Base-by-base conservation (phyloP, 495 filamentous ascomycete genomes). In the Xylaria venustula region DNA sequence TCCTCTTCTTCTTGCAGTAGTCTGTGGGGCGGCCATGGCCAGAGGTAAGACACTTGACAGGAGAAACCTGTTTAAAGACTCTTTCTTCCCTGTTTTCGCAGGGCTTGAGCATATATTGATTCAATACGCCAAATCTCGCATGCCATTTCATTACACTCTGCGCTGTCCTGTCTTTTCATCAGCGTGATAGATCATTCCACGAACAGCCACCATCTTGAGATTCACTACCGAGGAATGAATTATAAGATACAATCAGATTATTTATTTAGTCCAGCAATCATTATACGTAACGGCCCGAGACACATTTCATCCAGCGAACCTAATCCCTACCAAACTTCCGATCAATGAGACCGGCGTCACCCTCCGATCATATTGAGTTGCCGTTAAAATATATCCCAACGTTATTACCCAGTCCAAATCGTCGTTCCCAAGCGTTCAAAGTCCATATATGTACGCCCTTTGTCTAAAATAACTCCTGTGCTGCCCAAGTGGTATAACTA, bases 381-480 rank as follows among this genome's bases (percentile, higher is more conserved):
- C 12, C 7, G 7, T 17, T 41, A 7, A 42, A n/a, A 26, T 26
- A 41, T 11, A 19, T 8, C 37, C 19, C 15, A 45, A n/a, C n/a
- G n/a, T n/a, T n/a, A 55, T 44, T 37, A 22, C n/a, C n/a, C n/a
- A 45, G n/a, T 45, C 40, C 53, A 3, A 34, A 11, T 34, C 17
- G 7, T 54, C 52, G 17, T 44, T 44, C 9, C 40, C 53, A 45
- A 55, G 14, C 26, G 14, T 22, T 22, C 37, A 23, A 45, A n/a
- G 8, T 14, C 12, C 51, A 17, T 15, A 54, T 6, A 0, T 28
- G 2, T 44, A 55, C 53, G 40, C 53, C 53, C 17, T 55, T 25
- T 34, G 23, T 55, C 53, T 55, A 55, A 28, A 3, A 15, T 45
- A 58, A 58, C 54, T 36, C 54, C 54, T 23, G 36, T 49, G 44